Percentiles rank a stretch among this genome's conserved stretches.
Evolutionary conservation across 208 protist species (phyloP).

Genomic region (Wallacemonas sp.): DNA sequence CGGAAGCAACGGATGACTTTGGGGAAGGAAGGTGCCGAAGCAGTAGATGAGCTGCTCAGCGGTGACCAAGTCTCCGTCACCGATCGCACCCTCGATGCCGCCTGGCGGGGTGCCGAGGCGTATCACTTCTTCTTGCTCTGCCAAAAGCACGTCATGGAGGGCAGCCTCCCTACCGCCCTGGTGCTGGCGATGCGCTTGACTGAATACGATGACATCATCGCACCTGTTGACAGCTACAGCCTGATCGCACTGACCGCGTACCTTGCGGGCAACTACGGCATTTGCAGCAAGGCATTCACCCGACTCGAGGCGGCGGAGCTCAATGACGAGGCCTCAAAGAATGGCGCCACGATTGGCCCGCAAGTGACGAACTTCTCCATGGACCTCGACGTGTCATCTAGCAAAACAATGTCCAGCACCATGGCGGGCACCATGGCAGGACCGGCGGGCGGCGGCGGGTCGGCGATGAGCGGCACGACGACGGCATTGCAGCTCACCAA

Average conservation of each 20-base stretch:
- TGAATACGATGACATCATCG: constrained; percentile 95
- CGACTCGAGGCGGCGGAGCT: constrained; percentile 91
- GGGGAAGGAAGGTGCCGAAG: constrained; percentile 55
- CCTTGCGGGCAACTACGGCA: constrained; percentile 87
- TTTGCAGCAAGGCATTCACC: constrained; percentile 95
- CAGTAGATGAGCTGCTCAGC: constrained; percentile 74
- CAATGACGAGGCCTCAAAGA: constrained; percentile 41
- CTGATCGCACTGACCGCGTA: constrained; percentile 94
- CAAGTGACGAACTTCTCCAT: constrained; percentile 74
- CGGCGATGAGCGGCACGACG: constrained; percentile 65
- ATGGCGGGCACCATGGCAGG: constrained; percentile 19
- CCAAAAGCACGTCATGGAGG: constrained; percentile 82
- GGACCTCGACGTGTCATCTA: constrained; percentile 77
- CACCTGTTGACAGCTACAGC: constrained; percentile 89
- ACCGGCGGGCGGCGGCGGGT: constrained; percentile 22
- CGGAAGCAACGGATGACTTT: constrained; percentile 70
- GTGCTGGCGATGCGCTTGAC: constrained; percentile 90
- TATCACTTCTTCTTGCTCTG: constrained; percentile 96
- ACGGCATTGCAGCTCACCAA: constrained; percentile 80
- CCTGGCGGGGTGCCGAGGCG: constrained; percentile 95
- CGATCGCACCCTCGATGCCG: constrained; percentile 81
- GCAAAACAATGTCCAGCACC: constrained; percentile 50
- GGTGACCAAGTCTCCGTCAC: constrained; percentile 64
- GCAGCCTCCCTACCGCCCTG: constrained; percentile 71
- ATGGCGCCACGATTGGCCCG: constrained; percentile 20